A percentile compares a stretch with the other conserved stretches of the same genome.
phyloP scores from a whole-genome alignment of 805 yeast species.

The Lachancea waltii region DNA sequence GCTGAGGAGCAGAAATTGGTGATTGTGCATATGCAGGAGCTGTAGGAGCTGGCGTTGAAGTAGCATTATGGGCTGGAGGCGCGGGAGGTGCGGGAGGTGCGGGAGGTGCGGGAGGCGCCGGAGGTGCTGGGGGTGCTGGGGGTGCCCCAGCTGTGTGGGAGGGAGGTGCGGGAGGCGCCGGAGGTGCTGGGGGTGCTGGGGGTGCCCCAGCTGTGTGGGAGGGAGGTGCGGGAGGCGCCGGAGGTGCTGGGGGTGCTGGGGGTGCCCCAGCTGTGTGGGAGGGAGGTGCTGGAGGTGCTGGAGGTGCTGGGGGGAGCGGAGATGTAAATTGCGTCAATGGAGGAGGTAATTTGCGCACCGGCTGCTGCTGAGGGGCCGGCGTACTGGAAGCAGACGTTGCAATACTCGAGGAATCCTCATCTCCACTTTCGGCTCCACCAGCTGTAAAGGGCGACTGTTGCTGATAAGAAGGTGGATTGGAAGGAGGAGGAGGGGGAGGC shows the following conservation, averaged over 20 bases:
- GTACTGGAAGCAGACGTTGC: conserved; percentile 12
- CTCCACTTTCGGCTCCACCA: not conserved
- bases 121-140: conserved; percentile 11
- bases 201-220: no score
- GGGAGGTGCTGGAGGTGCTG: conserved; percentile 8
- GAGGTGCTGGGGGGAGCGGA: conserved; percentile 5
- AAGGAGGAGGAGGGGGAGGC: conserved; percentile 28
- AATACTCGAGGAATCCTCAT: conserved; percentile 1
- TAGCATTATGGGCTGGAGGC: conserved; percentile 4
- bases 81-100: conserved; percentile 8
- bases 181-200: conserved; percentile 6
- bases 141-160: no score
- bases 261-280: no score
- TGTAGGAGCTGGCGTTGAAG: conserved; percentile 8
- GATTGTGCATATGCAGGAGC: not conserved
- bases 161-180: conserved; percentile 8
- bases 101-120: conserved; percentile 5
- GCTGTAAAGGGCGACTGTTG: conserved; percentile 1
- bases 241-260: conserved; percentile 6
- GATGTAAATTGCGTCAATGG: no score
- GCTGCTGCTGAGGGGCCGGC: conserved; percentile 3
- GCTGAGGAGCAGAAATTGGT: conserved; percentile 1
- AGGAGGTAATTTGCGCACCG: not conserved
- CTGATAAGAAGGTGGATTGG: not conserved
- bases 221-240: conserved; percentile 8